phyloP scores from a whole-genome alignment of 192 early-diverging fungal species.

The Coemansia sp. region DNA sequence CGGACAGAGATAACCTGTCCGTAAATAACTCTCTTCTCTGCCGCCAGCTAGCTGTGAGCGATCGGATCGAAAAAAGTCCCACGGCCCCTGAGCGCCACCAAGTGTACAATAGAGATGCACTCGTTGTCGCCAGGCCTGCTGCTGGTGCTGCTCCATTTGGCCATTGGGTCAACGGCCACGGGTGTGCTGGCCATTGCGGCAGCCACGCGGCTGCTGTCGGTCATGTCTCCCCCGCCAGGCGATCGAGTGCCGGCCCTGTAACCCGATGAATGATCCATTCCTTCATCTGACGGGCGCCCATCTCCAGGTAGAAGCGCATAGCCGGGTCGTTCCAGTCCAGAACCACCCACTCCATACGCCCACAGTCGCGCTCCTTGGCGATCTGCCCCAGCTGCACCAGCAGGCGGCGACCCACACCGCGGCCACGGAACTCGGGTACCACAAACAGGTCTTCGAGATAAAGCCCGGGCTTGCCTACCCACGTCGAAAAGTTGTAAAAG shows the following conservation, averaged over 20 bases:
- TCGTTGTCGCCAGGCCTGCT: background rate
- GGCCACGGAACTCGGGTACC: constrained; percentile 52
- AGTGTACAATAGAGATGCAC: background rate
- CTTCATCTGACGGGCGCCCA: constrained; percentile 62
- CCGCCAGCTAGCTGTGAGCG: too few relatives aligned
- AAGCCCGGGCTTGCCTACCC: constrained; percentile 64
- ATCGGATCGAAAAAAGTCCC: too few relatives aligned
- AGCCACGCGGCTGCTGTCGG: background rate
- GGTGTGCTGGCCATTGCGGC: constrained; percentile 7
- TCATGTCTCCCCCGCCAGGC: constrained; percentile 32
- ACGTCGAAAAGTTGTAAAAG: constrained; percentile 81
- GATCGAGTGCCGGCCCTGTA: constrained; percentile 51
- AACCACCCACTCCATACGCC: constrained; percentile 78
- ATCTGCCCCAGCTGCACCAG: constrained; percentile 62
- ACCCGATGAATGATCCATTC: constrained; percentile 77
- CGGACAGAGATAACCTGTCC: too few relatives aligned
- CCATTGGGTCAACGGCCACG: constrained; percentile 7
- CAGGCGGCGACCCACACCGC: constrained; percentile 64
- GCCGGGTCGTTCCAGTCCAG: constrained; percentile 82
- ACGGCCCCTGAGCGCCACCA: background rate
- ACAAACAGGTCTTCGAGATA: constrained; percentile 88
- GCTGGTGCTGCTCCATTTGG: constrained; percentile 11
- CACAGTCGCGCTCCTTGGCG: constrained; percentile 60
- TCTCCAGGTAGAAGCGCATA: constrained; percentile 65
- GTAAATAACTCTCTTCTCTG: too few relatives aligned